These are phyloP conservation scores for Dothistroma pini DNA, from an alignment of 2,329 filamentous ascomycete genomes.

Conservation along the genomic window DNA sequence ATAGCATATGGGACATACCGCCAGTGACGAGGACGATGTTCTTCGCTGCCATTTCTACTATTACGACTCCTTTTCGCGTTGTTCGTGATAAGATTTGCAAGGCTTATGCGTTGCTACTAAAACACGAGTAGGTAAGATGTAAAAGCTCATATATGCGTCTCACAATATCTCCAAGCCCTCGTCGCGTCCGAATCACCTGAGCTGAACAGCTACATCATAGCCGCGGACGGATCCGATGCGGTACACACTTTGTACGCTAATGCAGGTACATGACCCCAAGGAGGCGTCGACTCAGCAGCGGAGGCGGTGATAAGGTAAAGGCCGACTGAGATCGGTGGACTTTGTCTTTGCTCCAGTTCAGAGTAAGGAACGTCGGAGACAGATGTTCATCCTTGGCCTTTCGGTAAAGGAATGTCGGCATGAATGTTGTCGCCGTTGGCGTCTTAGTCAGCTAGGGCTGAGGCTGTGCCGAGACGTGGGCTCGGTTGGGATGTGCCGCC, in stretches of 20 bases:
- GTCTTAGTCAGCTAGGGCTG: too few species aligned
- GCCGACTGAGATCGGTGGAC: background rate
- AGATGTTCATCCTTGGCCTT: too few species aligned
- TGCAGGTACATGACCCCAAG: background rate
- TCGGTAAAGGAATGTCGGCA: too few species aligned
- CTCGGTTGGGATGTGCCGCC: too few species aligned
- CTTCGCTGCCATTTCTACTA: conserved; percentile 17
- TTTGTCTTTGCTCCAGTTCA: too few species aligned
- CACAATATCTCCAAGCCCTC: background rate
- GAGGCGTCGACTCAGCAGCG: background rate
- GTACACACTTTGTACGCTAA: background rate
- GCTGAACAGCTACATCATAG: background rate
- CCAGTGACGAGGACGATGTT: conserved; percentile 38
- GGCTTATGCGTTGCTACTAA: background rate
- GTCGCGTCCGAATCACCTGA: background rate
- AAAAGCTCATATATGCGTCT: background rate
- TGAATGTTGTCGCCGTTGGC: too few species aligned
- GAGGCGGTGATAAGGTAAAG: background rate
- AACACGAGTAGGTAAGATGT: background rate
- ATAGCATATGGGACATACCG: conserved; percentile 28
- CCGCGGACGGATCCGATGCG: background rate
- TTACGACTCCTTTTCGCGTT: background rate
- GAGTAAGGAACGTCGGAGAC: too few species aligned
- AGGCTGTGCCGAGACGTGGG: too few species aligned
- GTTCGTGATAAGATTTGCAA: background rate